phyloP scores from a whole-genome alignment of 1,139 yeast genomes.

The Suhomyces wounanorum region DNA sequence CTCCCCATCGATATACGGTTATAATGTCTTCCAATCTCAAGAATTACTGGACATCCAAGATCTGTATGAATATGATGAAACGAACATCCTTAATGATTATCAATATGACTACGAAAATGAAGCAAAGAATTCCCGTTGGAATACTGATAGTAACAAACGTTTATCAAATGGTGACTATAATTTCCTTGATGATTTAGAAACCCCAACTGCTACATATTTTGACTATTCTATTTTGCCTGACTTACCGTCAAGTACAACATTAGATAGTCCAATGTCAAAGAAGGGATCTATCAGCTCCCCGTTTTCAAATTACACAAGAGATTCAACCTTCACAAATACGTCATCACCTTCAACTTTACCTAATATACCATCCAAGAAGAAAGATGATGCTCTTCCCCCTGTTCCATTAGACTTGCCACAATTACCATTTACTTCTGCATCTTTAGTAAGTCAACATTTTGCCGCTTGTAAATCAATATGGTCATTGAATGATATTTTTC shows the following conservation, averaged over 20 bases:
- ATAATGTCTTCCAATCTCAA: constrained; percentile 4
- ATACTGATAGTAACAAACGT: constrained; percentile 2
- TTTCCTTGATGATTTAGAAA: constrained; percentile 20
- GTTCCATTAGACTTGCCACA: constrained; percentile 58
- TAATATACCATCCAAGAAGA: constrained; percentile 15
- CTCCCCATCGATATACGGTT: constrained; percentile 20
- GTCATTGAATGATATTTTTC: constrained; percentile 45
- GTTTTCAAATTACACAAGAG: constrained; percentile 8
- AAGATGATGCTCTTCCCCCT: constrained; percentile 42
- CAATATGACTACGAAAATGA: constrained; percentile 14
- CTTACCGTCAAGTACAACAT: constrained; percentile 27
- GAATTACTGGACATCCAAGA: constrained; percentile 2
- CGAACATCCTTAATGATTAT: constrained; percentile 7
- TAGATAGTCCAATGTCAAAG: constrained; percentile 11
- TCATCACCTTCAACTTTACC: constrained; percentile 10
- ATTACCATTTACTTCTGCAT: constrained; percentile 56
- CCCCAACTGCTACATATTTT: constrained; percentile 35
- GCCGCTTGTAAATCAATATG: constrained; percentile 38
- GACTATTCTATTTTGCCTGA: constrained; percentile 48
- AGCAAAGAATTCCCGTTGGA: constrained; percentile 10
- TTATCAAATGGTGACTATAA: constrained; percentile 13
- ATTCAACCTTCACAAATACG: constrained; percentile 13
- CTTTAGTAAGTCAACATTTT: constrained; percentile 52
- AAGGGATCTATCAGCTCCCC: constrained; percentile 6
- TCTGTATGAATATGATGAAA: constrained; percentile 4